Evolutionary conservation across 352 stramenopile species (phyloP).

Genomic region (Globisporangium viniferum): DNA sequence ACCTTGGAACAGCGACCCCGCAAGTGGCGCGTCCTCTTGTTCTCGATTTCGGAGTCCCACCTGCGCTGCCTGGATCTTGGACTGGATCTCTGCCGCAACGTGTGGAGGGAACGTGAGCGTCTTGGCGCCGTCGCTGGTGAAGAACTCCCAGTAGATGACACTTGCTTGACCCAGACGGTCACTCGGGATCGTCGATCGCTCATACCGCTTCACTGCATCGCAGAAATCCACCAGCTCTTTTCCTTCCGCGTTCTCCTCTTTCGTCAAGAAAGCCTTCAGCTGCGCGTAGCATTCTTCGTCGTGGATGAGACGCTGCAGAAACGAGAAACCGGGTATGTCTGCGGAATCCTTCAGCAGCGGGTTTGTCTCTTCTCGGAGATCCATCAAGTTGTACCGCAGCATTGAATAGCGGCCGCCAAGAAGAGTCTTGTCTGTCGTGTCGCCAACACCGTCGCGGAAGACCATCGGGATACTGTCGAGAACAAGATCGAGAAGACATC

Average conservation of each 20-base stretch:
- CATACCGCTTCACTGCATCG: conserved; percentile 81
- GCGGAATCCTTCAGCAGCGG: conserved; percentile 65
- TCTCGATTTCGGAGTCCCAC: conserved; percentile 21
- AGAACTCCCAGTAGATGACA: conserved; percentile 84
- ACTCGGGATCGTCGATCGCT: conserved; percentile 59
- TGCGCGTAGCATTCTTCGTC: conserved; percentile 87
- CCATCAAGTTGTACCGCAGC: conserved; percentile 70
- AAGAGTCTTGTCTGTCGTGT: conserved; percentile 85
- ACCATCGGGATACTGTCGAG: conserved; percentile 86
- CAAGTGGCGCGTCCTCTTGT: conserved; percentile 21
- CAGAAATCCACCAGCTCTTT: conserved; percentile 81
- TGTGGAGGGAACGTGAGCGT: conserved; percentile 58
- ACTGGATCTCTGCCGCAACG: conserved; percentile 52
- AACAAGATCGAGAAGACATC: conserved; percentile 74
- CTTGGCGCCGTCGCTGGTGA: conserved; percentile 56
- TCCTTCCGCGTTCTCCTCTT: conserved; percentile 46
- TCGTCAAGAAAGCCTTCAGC: conserved; percentile 69
- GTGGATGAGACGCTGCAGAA: conserved; percentile 84
- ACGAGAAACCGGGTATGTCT: conserved; percentile 72
- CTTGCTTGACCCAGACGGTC: conserved; percentile 74
- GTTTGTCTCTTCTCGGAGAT: conserved; percentile 34
- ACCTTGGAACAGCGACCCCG: conserved; percentile 63
- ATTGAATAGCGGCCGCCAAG: conserved; percentile 79
- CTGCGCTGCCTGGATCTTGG: conserved; percentile 65
- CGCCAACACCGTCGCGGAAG: conserved; percentile 80